phyloP scores from a whole-genome alignment of 495 filamentous ascomycete genomes.

The Podospora pseudocomata region DNA sequence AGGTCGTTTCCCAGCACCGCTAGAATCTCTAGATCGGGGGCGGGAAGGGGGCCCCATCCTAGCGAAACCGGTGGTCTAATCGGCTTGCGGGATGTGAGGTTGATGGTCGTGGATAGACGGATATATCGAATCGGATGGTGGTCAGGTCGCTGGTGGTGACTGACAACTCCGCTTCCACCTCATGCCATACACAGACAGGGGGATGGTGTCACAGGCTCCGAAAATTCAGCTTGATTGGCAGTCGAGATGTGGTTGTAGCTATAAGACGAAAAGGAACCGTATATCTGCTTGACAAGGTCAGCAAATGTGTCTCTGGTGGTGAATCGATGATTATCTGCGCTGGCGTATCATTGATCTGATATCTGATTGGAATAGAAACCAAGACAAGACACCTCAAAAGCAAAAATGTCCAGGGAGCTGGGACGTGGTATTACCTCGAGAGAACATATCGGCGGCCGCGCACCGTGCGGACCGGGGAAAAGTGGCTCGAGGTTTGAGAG shows the following conservation, averaged over 20 bases:
- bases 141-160: conserved; percentile 21
- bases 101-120: not conserved
- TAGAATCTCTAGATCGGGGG: conserved; percentile 15
- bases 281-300: conserved; percentile 21
- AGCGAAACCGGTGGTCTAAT: not conserved
- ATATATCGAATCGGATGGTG: not conserved
- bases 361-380: not conserved
- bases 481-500: not conserved
- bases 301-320: conserved; percentile 8
- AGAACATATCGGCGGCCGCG: conserved; percentile 15
- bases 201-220: conserved; percentile 12
- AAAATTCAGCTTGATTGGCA: conserved; percentile 11
- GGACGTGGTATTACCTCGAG: conserved; percentile 18
- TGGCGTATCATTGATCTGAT: not conserved
- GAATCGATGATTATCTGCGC: not conserved
- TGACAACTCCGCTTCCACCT: conserved; percentile 21
- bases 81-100: not conserved
- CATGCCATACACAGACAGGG: conserved; percentile 19
- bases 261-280: conserved; percentile 15
- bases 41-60: not conserved
- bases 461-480: not conserved
- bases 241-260: conserved; percentile 9
- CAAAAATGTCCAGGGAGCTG: not conserved
- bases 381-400: not conserved
- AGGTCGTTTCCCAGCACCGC: conserved; percentile 24